A percentile compares a stretch with the other conserved stretches of the same genome.
phyloP scores from a whole-genome alignment of 768 basidiomycete species.

The Leccinum boreale region DNA sequence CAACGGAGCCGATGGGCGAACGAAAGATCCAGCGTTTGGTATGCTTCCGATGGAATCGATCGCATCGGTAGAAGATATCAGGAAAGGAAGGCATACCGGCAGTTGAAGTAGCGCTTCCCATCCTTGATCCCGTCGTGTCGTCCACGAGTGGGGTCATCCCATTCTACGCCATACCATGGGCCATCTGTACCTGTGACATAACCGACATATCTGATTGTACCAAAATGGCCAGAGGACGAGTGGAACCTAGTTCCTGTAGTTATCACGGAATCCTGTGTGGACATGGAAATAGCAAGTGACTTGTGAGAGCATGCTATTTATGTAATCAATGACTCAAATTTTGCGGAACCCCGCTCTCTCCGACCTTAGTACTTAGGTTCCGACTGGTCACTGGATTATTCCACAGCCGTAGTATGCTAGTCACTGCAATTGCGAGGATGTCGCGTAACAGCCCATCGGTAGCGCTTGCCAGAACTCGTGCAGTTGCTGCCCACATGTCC shows the following conservation, averaged over 20 bases:
- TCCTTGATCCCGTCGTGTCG: slow-evolving; percentile 86
- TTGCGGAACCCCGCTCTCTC: slow-evolving; percentile 6
- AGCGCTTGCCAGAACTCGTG: slow-evolving; percentile 28
- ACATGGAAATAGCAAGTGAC: slow-evolving; percentile 2
- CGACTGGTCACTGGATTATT: neutral
- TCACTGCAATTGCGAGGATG: slow-evolving; percentile 27
- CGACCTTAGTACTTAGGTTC: neutral
- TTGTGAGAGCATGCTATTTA: slow-evolving; percentile 3
- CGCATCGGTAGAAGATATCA: slow-evolving; percentile 8
- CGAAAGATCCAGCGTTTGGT: slow-evolving; percentile 71
- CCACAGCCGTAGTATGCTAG: slow-evolving; percentile 25
- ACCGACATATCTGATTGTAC: slow-evolving; percentile 72
- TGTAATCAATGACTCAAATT: slow-evolving; percentile 10
- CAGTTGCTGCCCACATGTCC: slow-evolving; percentile 36
- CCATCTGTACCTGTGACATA: slow-evolving; percentile 60
- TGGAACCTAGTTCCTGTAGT: slow-evolving; percentile 54
- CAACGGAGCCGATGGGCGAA: slow-evolving; percentile 60
- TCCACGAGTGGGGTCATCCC: slow-evolving; percentile 83
- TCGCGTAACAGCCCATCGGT: slow-evolving; percentile 25
- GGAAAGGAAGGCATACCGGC: slow-evolving; percentile 48
- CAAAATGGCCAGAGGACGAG: slow-evolving; percentile 47
- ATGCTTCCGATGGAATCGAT: slow-evolving; percentile 39
- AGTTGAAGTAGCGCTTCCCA: slow-evolving; percentile 73
- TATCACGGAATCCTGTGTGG: slow-evolving; percentile 14
- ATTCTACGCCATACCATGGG: slow-evolving; percentile 94